Conservation (phyloP, 441 rosid genomes). For the Euphorbia celastroides region DNA sequence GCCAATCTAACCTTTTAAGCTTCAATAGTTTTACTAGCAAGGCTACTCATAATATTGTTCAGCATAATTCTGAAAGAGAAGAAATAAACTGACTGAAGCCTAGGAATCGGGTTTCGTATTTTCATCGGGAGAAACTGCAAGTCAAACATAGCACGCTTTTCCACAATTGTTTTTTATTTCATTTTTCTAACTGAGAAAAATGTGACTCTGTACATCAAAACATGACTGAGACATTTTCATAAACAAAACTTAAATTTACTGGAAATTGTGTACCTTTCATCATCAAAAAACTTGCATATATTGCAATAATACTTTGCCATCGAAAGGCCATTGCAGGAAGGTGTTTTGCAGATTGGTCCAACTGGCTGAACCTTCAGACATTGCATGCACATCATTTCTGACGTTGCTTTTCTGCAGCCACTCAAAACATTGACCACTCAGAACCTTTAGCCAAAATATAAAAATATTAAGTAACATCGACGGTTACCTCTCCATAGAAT, state of each 20-base stretch:
- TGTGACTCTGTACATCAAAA: neutral
- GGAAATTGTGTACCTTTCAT: constrained; percentile 59
- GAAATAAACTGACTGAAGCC: neutral
- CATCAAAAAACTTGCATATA: constrained; percentile 82
- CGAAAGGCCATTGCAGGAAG: constrained; percentile 47
- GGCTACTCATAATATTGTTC: neutral
- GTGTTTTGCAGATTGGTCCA: constrained; percentile 57
- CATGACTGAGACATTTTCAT: neutral
- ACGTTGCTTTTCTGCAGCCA: constrained; percentile 63
- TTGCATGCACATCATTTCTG: constrained; percentile 91
- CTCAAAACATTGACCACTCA: constrained; percentile 14
- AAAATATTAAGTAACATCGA: constrained; percentile 6
- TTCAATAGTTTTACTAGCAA: neutral
- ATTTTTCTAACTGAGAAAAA: neutral
- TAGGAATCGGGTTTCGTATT: neutral
- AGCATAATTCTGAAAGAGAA: neutral
- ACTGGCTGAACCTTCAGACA: constrained; percentile 69
- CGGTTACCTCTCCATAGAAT: constrained; percentile 75
- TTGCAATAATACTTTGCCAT: constrained; percentile 85
- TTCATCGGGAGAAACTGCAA: neutral
- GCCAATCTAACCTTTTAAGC: neutral
- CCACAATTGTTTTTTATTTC: neutral
- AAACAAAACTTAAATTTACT: neutral
- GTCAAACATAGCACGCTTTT: neutral
- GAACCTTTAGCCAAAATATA: constrained; percentile 13